Percentiles rank a stretch among this genome's conserved stretches.
These are phyloP conservation scores for Arxiozyma slooffiae DNA, from an alignment of 1,139 yeast species.

Conservation along the genomic window DNA sequence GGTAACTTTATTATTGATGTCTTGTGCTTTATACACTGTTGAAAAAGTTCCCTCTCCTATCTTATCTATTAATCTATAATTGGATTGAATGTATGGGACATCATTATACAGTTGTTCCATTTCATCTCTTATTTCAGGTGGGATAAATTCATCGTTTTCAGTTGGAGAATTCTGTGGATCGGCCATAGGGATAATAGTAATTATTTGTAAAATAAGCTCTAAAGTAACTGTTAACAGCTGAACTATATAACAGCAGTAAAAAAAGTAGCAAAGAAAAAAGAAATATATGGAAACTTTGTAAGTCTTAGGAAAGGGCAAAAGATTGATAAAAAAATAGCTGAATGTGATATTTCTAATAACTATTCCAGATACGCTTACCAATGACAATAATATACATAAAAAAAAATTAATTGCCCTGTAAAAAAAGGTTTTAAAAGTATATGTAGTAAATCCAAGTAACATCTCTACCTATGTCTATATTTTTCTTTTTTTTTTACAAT, in stretches of 20 bases:
- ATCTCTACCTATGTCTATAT: not conserved
- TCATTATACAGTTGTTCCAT: constrained; percentile 52
- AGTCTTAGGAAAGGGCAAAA: too few relatives aligned
- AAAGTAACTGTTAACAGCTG: too few relatives aligned
- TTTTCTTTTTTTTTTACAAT: too few relatives aligned
- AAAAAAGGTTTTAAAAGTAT: too few relatives aligned
- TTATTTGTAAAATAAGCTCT: not conserved
- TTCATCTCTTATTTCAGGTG: constrained; percentile 49
- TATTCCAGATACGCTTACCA: not conserved
- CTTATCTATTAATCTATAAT: constrained; percentile 64
- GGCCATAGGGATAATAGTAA: not conserved
- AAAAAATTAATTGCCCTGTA: not conserved
- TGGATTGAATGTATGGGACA: constrained; percentile 51
- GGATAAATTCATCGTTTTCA: constrained; percentile 18
- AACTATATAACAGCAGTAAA: too few relatives aligned
- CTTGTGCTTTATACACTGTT: constrained; percentile 82
- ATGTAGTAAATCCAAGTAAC: not conserved
- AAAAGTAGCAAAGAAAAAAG: too few relatives aligned
- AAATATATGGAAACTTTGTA: not conserved
- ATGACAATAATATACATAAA: too few relatives aligned
- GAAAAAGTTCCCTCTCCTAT: constrained; percentile 96
- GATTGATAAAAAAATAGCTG: not conserved
- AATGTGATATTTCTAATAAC: not conserved
- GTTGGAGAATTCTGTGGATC: constrained; percentile 6
- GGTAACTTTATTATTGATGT: constrained; percentile 30